A percentile compares a stretch with the other conserved stretches of the same genome.
Conservation (phyloP, 345 rosid genomes). For the Brassica napus region DNA sequence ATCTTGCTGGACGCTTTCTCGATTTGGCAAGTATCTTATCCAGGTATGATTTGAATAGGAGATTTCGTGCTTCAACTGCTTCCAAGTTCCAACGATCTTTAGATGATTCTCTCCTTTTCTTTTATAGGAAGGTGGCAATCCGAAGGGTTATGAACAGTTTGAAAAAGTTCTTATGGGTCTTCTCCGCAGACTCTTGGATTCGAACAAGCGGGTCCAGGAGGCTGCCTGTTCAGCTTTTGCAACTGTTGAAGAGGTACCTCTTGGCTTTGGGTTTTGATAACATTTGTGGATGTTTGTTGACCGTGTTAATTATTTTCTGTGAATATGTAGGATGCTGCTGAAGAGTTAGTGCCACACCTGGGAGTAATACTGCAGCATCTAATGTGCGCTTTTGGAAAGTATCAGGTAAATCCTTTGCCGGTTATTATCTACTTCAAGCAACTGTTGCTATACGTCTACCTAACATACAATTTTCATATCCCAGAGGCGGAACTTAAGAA, state of each 20-base stretch:
- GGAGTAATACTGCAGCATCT: conserved; percentile 91
- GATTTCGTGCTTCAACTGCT: conserved; percentile 2
- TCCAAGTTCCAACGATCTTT: conserved; percentile 19
- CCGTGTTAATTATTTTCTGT: conserved; percentile 25
- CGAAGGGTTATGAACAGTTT: conserved; percentile 78
- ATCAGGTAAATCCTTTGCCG: conserved; percentile 60
- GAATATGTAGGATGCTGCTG: conserved; percentile 80
- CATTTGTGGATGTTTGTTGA: conserved; percentile 16
- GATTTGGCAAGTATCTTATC: conserved; percentile 93
- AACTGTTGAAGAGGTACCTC: conserved; percentile 86
- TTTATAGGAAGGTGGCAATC: conserved; percentile 62
- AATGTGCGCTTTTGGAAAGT: conserved; percentile 94
- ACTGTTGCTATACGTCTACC: not conserved
- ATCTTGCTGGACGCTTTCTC: conserved; percentile 97
- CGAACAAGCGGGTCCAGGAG: conserved; percentile 95
- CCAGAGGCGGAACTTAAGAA: conserved; percentile 94
- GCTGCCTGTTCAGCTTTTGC: conserved; percentile 99
- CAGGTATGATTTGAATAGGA: conserved; percentile 57
- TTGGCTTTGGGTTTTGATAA: conserved; percentile 16
- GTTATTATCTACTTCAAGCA: conserved; percentile 16
- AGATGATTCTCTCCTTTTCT: conserved; percentile 3
- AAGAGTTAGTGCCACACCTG: conserved; percentile 78
- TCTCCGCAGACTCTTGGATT: conserved; percentile 76
- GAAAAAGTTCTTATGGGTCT: conserved; percentile 84
- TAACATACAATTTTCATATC: conserved; percentile 29